Conservation (phyloP, 1,139 yeast genomes). For the Geotrichum cucujoidarum region DNA sequence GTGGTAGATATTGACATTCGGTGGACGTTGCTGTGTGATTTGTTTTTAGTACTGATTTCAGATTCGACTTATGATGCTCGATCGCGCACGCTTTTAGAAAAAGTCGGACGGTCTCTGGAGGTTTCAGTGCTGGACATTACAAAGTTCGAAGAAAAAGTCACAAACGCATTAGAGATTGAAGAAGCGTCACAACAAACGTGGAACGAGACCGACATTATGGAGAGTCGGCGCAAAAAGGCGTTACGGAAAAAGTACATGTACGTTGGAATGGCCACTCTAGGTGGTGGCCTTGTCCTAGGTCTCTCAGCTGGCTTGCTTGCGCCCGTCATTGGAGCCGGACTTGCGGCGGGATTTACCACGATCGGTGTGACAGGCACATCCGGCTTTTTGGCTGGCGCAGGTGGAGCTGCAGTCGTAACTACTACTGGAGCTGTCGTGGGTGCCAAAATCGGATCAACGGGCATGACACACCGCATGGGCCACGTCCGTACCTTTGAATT, state of each 20-base stretch:
- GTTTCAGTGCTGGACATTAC: slow-evolving; percentile 65
- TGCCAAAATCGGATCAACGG: slow-evolving; percentile 78
- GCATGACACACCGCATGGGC: slow-evolving; percentile 83
- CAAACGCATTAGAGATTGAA: slow-evolving; percentile 85
- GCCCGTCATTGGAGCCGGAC: slow-evolving; percentile 96
- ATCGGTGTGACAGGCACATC: slow-evolving; percentile 90
- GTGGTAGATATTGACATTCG: slow-evolving; percentile 66
- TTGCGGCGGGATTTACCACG: slow-evolving; percentile 95
- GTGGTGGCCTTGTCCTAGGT: slow-evolving; percentile 92
- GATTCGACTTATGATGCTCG: slow-evolving; percentile 89
- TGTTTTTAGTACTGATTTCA: slow-evolving; percentile 70
- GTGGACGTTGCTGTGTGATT: slow-evolving; percentile 91
- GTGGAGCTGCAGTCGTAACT: slow-evolving; percentile 92
- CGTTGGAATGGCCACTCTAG: slow-evolving; percentile 94
- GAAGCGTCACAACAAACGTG: slow-evolving; percentile 67
- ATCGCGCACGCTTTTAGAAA: slow-evolving; percentile 67
- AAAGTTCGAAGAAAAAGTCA: slow-evolving; percentile 86
- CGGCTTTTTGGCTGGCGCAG: slow-evolving; percentile 91
- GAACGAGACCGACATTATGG: slow-evolving; percentile 67
- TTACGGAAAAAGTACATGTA: slow-evolving; percentile 68
- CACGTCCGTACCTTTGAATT: slow-evolving; percentile 92
- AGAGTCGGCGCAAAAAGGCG: slow-evolving; percentile 61
- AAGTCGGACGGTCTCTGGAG: slow-evolving; percentile 59
- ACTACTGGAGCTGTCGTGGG: slow-evolving; percentile 90
- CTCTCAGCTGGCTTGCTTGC: slow-evolving; percentile 92